phyloP scores from a whole-genome alignment of 805 yeast genomes.

The Maudiozyma pseudohumilis region DNA sequence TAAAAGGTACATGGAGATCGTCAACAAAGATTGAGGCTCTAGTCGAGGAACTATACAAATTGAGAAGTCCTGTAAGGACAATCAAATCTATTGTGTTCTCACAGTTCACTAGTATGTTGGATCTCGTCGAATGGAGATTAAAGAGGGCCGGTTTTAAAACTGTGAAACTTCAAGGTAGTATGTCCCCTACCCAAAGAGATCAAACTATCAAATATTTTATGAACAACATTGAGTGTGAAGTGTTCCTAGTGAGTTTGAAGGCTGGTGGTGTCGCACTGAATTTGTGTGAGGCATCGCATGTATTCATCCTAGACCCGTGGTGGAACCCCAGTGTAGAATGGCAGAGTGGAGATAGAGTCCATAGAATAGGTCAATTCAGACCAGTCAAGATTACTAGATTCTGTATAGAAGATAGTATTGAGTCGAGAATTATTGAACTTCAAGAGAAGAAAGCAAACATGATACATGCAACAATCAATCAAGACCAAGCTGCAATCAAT shows the following conservation, averaged over 20 bases:
- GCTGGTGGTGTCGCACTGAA: slow-evolving; percentile 99
- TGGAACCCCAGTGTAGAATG: slow-evolving; percentile 99
- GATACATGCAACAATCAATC: slow-evolving; percentile 94
- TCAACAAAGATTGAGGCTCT: slow-evolving; percentile 95
- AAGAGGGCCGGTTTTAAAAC: slow-evolving; percentile 92
- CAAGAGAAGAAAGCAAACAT: slow-evolving; percentile 97
- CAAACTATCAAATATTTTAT: slow-evolving; percentile 83
- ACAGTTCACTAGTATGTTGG: slow-evolving; percentile 94
- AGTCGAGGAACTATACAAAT: slow-evolving; percentile 81
- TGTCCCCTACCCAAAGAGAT: slow-evolving; percentile 94
- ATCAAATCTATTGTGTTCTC: slow-evolving; percentile 95
- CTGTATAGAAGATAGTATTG: slow-evolving; percentile 94
- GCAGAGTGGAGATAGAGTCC: slow-evolving; percentile 97
- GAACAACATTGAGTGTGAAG: slow-evolving; percentile 88
- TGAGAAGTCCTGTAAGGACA: slow-evolving; percentile 78
- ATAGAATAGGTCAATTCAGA: slow-evolving; percentile 90
- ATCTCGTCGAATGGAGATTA: slow-evolving; percentile 90
- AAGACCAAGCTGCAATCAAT: slow-evolving; percentile 84
- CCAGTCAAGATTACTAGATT: slow-evolving; percentile 89
- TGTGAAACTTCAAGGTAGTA: slow-evolving; percentile 89
- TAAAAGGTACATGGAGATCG: slow-evolving; percentile 85
- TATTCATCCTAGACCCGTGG: slow-evolving; percentile 95
- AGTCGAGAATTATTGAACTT: slow-evolving; percentile 86
- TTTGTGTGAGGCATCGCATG: slow-evolving; percentile 94
- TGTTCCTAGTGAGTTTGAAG: slow-evolving; percentile 84